Conservation (phyloP, 139 green algal genomes). For the Chlamydomonas sphaeroides region DNA sequence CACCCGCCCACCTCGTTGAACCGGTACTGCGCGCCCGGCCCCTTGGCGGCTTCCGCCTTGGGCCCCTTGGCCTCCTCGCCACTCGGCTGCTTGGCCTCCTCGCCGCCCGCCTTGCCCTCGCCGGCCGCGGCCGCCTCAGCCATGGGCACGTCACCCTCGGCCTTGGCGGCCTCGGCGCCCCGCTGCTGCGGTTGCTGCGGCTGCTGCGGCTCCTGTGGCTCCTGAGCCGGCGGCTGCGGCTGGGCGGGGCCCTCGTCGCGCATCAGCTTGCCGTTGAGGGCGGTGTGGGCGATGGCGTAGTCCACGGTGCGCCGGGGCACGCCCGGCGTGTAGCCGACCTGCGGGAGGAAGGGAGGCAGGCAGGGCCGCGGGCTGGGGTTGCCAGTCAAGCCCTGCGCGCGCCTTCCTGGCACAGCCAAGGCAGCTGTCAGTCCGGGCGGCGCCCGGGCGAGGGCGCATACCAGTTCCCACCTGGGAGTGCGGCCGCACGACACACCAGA, state of each 20-base stretch:
- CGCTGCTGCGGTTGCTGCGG: background rate
- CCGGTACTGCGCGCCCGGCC: too few species aligned
- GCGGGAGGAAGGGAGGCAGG: background rate
- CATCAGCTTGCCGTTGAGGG: background rate
- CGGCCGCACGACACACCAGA: too few species aligned
- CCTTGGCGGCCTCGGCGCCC: background rate
- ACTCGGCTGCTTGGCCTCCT: background rate
- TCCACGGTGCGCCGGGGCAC: background rate
- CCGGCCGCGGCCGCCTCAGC: background rate
- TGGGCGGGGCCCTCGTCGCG: background rate
- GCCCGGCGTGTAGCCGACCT: slow-evolving; percentile 9
- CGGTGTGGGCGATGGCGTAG: background rate
- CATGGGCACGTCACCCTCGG: background rate
- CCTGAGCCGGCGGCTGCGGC: background rate
- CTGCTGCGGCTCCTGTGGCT: background rate
- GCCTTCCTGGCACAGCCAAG: too few species aligned
- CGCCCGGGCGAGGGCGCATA: too few species aligned
- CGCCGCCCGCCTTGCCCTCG: background rate
- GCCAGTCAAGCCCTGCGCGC: background rate
- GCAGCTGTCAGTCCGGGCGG: too few species aligned
- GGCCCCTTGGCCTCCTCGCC: too few species aligned
- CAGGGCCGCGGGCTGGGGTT: background rate
- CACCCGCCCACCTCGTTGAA: too few species aligned
- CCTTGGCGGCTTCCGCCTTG: too few species aligned
- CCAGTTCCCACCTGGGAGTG: too few species aligned